A percentile compares a stretch with the other conserved stretches of the same genome.
Conservation (phyloP, 2,329 filamentous ascomycete species). For the Chaetomium strumarium region DNA sequence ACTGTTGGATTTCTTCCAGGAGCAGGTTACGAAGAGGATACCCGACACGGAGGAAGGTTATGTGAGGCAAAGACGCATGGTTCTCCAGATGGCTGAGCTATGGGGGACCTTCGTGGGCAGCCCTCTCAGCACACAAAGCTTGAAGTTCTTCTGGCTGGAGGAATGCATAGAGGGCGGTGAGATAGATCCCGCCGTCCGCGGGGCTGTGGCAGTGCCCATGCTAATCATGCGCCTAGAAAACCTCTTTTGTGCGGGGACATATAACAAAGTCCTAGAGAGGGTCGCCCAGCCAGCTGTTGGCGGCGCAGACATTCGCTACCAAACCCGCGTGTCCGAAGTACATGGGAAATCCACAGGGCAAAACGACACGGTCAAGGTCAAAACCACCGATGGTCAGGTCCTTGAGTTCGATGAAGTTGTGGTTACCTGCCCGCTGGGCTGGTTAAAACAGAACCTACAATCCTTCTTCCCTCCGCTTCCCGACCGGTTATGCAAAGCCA, state of each 20-base stretch:
- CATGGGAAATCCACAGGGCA: constrained; percentile 26
- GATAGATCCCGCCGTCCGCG: constrained; percentile 15
- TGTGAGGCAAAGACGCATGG: constrained; percentile 36
- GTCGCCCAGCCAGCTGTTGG: constrained; percentile 53
- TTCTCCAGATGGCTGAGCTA: constrained; percentile 52
- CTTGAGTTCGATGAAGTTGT: constrained; percentile 62
- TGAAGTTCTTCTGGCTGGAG: constrained; percentile 74
- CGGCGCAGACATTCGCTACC: constrained; percentile 48
- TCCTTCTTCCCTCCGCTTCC: constrained; percentile 59
- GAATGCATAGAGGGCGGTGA: constrained; percentile 67
- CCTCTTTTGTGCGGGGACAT: constrained; percentile 54
- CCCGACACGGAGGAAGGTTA: constrained; percentile 38
- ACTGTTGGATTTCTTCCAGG: constrained; percentile 48
- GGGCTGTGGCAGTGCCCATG: background rate
- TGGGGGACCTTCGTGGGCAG: constrained; percentile 70
- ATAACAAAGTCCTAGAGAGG: constrained; percentile 50
- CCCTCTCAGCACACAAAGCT: constrained; percentile 56
- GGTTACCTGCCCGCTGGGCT: constrained; percentile 62
- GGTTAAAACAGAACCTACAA: constrained; percentile 54
- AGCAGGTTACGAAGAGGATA: constrained; percentile 41
- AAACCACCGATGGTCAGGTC: constrained; percentile 39
- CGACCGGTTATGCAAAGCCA: constrained; percentile 50
- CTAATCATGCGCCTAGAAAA: constrained; percentile 40
- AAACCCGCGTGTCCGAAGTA: constrained; percentile 44
- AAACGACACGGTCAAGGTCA: constrained; percentile 36